Base-by-base conservation (phyloP, 352 stramenopile genomes). In the Vaucheria bursata region DNA sequence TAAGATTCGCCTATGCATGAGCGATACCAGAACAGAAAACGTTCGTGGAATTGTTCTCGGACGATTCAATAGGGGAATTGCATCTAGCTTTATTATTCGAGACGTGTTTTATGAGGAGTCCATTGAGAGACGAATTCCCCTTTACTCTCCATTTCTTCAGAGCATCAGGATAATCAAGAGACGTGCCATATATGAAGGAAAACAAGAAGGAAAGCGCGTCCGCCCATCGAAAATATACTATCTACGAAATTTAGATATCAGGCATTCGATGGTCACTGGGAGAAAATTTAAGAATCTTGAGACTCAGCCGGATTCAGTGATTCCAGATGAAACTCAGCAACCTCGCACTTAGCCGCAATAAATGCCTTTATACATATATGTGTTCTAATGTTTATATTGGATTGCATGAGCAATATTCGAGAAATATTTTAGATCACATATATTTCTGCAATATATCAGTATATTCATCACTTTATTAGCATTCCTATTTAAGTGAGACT, bases 101-200 rank as follows among this genome's bases (percentile, higher is more conserved):
- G 77, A 82, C 40, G 77, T 82, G 7, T 73, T 82, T 38, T 73
- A 78, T 39, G 77, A 64, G 45, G 73, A 74, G 38, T 31, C 67
- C 7, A 52, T 82, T 1, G 77, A 82, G 53, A 36, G 34, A 38
- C 71, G 72, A 32, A 79, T 82, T n/a, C 77, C 77, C 25, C 77
- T 82, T 4, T 82, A 78, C 77, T 79, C 69, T 39, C 77, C 77
- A 35, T 67, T 82, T 18, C 37, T 82, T 1, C 32, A 65, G 49
- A 40, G 8, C 3, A n/a, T 40, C 29, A 37, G 71, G 70, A 73
- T 82, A 29, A 45, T 82, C 69, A 59, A 82, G 38, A 73, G n/a
- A 65, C 45, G 69, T 7, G 75, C 76, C 53, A 82, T 82, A 39
- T 77, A 82, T 73, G 69, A 82, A 66, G 77, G 77, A 49, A 82